Percentiles rank a stretch among this genome's conserved stretches.
Conservation (phyloP, 495 filamentous ascomycete species). For the Oidiodendron maius region DNA sequence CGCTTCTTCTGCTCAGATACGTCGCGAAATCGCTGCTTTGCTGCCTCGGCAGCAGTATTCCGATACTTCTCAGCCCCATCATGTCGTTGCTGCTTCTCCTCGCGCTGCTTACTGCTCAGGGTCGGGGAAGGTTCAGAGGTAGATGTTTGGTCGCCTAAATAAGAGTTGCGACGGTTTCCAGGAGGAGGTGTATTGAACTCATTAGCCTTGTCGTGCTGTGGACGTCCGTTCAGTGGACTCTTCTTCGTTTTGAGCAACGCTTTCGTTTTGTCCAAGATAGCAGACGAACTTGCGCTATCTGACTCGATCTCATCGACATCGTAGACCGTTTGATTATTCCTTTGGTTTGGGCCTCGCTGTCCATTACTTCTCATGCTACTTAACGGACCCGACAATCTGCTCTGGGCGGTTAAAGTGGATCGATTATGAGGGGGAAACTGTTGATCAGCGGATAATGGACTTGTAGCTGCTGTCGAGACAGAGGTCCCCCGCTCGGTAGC, state of each 20-base stretch:
- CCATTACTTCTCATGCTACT: neutral
- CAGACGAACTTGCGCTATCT: conserved; percentile 8
- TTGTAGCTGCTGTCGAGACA: conserved; percentile 21
- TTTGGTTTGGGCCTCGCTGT: neutral
- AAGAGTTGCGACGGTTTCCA: conserved; percentile 1
- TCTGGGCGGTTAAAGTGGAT: neutral
- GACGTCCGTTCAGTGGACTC: conserved; percentile 4
- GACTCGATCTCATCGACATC: conserved; percentile 16
- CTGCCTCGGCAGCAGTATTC: conserved; percentile 16
- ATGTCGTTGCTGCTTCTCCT: conserved; percentile 3
- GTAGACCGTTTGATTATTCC: conserved; percentile 18
- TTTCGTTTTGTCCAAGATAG: conserved; percentile 10
- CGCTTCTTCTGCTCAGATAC: conserved; percentile 14
- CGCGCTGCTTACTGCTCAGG: conserved; percentile 15
- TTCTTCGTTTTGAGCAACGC: conserved; percentile 9
- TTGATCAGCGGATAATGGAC: conserved; percentile 10
- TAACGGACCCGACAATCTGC: neutral
- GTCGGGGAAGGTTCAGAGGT: conserved; percentile 13
- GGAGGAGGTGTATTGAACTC: conserved; percentile 14
- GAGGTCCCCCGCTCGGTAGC: conserved; percentile 17
- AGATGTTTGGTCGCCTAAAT: conserved; percentile 2
- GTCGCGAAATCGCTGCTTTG: conserved; percentile 9
- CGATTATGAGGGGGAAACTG: conserved; percentile 4
- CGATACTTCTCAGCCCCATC: conserved; percentile 14
- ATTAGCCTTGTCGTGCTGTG: conserved; percentile 9